phyloP scores from a whole-genome alignment of 2,329 filamentous ascomycete species.

The Tolypocladium pustulatum region DNA sequence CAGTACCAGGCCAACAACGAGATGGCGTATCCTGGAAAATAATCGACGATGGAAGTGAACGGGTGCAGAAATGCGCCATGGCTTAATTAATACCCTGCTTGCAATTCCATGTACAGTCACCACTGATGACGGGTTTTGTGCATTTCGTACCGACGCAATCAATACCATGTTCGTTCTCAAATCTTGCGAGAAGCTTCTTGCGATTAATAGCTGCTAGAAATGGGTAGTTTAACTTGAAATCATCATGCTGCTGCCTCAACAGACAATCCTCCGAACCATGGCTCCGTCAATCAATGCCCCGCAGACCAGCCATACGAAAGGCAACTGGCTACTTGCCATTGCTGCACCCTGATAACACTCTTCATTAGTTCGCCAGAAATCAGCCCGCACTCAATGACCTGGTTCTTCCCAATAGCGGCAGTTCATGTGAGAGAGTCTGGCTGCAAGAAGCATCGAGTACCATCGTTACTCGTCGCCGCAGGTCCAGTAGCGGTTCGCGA shows the following conservation, averaged over 20 bases:
- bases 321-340: neutral
- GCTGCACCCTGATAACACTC: too few relatives aligned
- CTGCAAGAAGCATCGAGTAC: neutral
- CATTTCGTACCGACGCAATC: neutral
- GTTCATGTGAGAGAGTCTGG: neutral
- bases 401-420: neutral
- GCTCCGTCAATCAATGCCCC: too few relatives aligned
- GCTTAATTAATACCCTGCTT: neutral
- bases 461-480: neutral
- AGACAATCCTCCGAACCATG: too few relatives aligned
- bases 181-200: neutral
- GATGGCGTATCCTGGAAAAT: conserved; percentile 7
- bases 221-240: too few relatives aligned
- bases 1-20: conserved; percentile 10
- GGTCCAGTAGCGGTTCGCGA: neutral
- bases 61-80: neutral
- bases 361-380: too few relatives aligned
- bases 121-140: neutral
- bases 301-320: neutral
- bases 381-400: too few relatives aligned
- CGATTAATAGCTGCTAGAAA: too few relatives aligned
- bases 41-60: neutral
- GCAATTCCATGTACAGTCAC: neutral
- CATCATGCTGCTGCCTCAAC: too few relatives aligned
- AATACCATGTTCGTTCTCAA: neutral